Percentiles rank a stretch among this genome's conserved stretches.
phyloP scores from a whole-genome alignment of 768 basidiomycete species.

The Rhizopogon salebrosus region DNA sequence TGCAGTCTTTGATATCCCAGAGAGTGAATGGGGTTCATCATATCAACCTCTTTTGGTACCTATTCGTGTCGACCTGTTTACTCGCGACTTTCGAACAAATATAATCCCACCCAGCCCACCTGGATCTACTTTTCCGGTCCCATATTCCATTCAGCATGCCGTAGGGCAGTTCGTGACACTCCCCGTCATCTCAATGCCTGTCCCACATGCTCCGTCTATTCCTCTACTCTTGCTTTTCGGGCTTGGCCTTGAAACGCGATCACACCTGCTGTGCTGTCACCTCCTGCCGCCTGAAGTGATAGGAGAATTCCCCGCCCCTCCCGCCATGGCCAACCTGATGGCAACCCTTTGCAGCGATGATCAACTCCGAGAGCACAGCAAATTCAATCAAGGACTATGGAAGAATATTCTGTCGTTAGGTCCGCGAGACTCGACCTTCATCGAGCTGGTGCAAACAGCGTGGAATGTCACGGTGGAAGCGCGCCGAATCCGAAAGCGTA shows the following conservation, averaged over 20 bases:
- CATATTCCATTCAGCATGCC: constrained; percentile 15
- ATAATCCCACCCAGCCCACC: constrained; percentile 29
- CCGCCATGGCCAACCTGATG: constrained; percentile 52
- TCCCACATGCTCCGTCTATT: constrained; percentile 51
- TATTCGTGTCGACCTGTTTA: constrained; percentile 45
- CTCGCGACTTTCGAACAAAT: constrained; percentile 31
- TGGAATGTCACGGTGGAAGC: constrained; percentile 78
- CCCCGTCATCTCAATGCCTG: constrained; percentile 41
- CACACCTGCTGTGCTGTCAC: constrained; percentile 41
- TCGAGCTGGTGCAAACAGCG: constrained; percentile 48
- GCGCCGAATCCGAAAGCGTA: constrained; percentile 25
- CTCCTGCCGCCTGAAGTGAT: constrained; percentile 47
- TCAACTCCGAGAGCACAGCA: constrained; percentile 26
- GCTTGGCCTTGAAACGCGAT: constrained; percentile 45
- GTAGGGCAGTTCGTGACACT: constrained; percentile 37
- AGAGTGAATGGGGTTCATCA: constrained; percentile 21
- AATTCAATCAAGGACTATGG: constrained; percentile 59
- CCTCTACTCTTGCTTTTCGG: constrained; percentile 57
- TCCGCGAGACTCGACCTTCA: constrained; percentile 38
- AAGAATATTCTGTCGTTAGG: constrained; percentile 55
- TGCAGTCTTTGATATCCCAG: constrained; percentile 35
- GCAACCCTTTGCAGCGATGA: constrained; percentile 33
- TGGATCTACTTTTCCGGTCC: constrained; percentile 30
- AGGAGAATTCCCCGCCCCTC: constrained; percentile 58
- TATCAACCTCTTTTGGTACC: constrained; percentile 46